phyloP scores from a whole-genome alignment of 257 asterid genomes.

The Fraxinus quadrangulata region DNA sequence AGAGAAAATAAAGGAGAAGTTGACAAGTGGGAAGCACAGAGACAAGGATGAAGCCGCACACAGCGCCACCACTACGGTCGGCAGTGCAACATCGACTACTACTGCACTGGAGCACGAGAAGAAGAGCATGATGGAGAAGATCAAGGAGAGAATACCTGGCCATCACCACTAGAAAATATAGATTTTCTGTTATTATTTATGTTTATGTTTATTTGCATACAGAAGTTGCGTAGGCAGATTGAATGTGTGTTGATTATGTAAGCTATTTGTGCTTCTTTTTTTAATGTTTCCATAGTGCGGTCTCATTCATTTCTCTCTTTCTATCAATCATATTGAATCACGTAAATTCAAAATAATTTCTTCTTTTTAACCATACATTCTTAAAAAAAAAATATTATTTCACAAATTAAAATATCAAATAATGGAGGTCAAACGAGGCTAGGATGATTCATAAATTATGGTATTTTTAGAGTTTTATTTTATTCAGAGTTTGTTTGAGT shows the following conservation, averaged over 20 bases:
- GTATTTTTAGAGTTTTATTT: no score
- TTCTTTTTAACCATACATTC: no score
- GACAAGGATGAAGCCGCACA: conserved; percentile 30
- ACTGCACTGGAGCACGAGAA: conserved; percentile 58
- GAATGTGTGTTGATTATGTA: not conserved
- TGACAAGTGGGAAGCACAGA: conserved; percentile 47
- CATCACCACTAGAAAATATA: conserved; percentile 37
- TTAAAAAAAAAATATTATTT: no score
- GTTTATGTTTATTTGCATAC: not conserved
- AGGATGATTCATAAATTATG: no score
- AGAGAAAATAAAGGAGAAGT: conserved; percentile 64
- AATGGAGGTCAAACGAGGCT: no score
- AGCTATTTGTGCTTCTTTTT: not conserved
- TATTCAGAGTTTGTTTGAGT: no score
- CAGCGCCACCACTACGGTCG: conserved; percentile 21
- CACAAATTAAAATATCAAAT: no score
- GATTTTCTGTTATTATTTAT: not conserved
- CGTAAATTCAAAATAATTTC: no score
- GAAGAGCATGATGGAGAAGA: conserved; percentile 73
- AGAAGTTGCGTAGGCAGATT: not conserved
- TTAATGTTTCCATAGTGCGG: no score
- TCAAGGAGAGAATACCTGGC: conserved; percentile 80
- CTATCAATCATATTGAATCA: no score
- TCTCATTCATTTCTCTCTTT: no score
- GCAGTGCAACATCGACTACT: conserved; percentile 32